Base-by-base conservation (phyloP, 208 protist genomes). In the Endotrypanum monterogeii region DNA sequence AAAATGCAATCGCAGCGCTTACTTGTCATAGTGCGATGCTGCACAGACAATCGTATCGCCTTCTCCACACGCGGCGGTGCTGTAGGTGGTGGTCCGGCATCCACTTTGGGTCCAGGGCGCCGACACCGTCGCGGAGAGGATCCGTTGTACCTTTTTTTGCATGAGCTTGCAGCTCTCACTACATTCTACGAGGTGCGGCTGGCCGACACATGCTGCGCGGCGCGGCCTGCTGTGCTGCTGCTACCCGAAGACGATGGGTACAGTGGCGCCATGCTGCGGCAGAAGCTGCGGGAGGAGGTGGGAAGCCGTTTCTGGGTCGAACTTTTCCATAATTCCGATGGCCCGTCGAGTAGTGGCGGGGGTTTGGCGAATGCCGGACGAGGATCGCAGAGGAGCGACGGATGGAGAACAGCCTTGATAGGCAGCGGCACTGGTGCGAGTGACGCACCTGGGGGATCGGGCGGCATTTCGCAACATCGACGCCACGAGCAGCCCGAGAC, bases 181-280 rank as follows among this genome's bases (percentile, higher is more conserved):
- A 76, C 74, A 35, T 56, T 90, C 8, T 90, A 81, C 41, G 72
- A 80, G 8, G 84, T 83, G 41, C 84, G 83, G n/a, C 75, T 89
- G 30, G 50, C 57, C 39, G 11, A 30, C 37, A 81, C 69, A 12
- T 9, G 35, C 50, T 74, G 60, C 57, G 32, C 51, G 7, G 72
- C 74, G 41, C 84, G 74, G 5, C 78, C 91, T 51, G 83, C 86
- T 16, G 86, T 95, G 37, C 73, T 95, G 62, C 61, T 95, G 44
- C 79, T 95, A n/a, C 90, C 90, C 1, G 87, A 89, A 50, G 88
- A 93, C 80, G 78, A 91, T 62, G 70, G 78, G 28, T 93, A 90
- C 74, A 87, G 86, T 46, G 83, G 83, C 4, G 48, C 82, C 11
- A 70, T 89, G 55, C 78, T 95, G 52, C 71, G 78, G 69, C 82